Percentiles rank a stretch among this genome's conserved stretches.
Conservation (phyloP, 2,329 filamentous ascomycete species). For the Aotearoamyces nothofagi region DNA sequence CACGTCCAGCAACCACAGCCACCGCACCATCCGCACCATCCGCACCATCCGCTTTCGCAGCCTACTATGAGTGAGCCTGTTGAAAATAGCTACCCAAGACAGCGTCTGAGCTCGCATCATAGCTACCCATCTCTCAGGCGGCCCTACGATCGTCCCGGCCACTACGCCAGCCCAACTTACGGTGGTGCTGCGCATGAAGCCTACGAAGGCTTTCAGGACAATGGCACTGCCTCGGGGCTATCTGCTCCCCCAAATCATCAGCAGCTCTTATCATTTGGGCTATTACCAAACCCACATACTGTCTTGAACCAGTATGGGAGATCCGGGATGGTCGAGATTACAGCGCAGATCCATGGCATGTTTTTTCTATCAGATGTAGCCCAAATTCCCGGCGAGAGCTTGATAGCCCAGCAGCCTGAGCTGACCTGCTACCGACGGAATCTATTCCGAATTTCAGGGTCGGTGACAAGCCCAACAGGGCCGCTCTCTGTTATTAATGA, state of each 20-base stretch:
- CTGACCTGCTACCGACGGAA: constrained; percentile 93
- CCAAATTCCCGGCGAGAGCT: constrained; percentile 33
- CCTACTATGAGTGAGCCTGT: neutral
- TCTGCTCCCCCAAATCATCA: neutral
- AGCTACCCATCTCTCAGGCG: neutral
- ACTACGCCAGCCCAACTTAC: no score
- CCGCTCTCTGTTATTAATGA: constrained; percentile 72
- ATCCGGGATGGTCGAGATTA: constrained; percentile 16
- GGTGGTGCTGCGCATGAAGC: constrained; percentile 14
- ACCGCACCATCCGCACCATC: neutral
- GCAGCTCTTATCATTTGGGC: neutral
- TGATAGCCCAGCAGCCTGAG: constrained; percentile 49
- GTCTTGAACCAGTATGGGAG: neutral
- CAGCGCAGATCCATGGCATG: constrained; percentile 72
- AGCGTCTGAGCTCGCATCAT: neutral
- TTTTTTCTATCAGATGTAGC: constrained; percentile 62
- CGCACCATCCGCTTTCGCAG: neutral
- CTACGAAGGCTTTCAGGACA: no score
- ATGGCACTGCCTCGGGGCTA: neutral
- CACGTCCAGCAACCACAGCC: no score
- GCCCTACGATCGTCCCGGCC: no score
- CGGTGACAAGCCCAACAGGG: constrained; percentile 64
- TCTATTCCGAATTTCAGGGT: constrained; percentile 89
- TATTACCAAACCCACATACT: neutral
- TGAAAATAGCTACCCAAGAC: no score